Conservation (phyloP, 2,329 filamentous ascomycete genomes). For the Cladosporium austrohemisphaericum region DNA sequence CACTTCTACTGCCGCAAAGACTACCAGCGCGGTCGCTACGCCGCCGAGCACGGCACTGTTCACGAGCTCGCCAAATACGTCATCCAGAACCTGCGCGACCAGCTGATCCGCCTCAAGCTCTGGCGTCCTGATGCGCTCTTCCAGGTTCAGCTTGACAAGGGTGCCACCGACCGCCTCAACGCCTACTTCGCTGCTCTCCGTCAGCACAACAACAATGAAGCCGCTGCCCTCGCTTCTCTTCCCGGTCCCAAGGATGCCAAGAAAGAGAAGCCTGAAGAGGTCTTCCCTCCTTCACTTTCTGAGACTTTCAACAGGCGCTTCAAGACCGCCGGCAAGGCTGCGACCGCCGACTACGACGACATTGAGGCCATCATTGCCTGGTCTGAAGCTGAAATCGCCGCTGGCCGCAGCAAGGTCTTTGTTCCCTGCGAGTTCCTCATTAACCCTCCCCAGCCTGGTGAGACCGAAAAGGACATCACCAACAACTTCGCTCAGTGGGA, state of each 20-base stretch:
- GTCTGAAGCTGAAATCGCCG: constrained; percentile 21
- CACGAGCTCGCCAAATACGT: constrained; percentile 1
- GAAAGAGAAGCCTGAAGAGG: constrained; percentile 19
- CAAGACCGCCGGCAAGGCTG: constrained; percentile 18
- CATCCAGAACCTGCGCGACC: constrained; percentile 22
- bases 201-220: constrained; percentile 20
- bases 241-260: constrained; percentile 19
- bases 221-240: constrained; percentile 13
- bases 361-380: constrained; percentile 24
- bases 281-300: constrained; percentile 20
- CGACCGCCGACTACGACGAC: constrained; percentile 20
- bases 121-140: constrained; percentile 32
- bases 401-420: constrained; percentile 22
- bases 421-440: constrained; percentile 33
- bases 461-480: constrained; percentile 21
- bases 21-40: constrained; percentile 60
- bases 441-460: constrained; percentile 18
- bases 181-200: constrained; percentile 23
- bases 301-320: constrained; percentile 21
- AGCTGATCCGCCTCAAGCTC: constrained; percentile 28
- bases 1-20: constrained; percentile 76
- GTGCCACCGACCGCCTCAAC: constrained; percentile 23
- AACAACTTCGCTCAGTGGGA: constrained; percentile 27
- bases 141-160: constrained; percentile 26
- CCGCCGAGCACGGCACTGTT: constrained; percentile 17